A percentile compares a stretch with the other conserved stretches of the same genome.
phyloP scores from a whole-genome alignment of 805 yeast genomes.

The Kazachstania africana region DNA sequence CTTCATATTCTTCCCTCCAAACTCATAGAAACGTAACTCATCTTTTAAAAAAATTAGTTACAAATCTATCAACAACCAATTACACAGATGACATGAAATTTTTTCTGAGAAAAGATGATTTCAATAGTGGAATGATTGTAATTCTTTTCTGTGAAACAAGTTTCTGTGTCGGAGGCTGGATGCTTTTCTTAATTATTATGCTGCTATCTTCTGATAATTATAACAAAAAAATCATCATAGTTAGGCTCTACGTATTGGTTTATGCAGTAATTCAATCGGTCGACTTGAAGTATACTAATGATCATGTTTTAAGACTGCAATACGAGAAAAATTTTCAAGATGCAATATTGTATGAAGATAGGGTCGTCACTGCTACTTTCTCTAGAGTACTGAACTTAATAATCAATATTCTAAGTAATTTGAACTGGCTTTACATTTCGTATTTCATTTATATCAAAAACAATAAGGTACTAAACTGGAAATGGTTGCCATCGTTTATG shows the following conservation, averaged over 20 bases:
- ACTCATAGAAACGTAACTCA: too few relatives aligned
- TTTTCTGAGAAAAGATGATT: conserved; percentile 23
- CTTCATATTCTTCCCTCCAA: too few relatives aligned
- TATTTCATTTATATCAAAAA: conserved; percentile 19
- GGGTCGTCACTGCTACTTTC: conserved; percentile 8
- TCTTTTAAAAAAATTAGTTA: too few relatives aligned
- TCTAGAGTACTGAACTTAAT: conserved; percentile 10
- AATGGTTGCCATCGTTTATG: conserved; percentile 11
- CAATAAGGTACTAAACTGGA: not conserved
- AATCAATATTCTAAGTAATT: conserved; percentile 7
- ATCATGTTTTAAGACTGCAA: conserved; percentile 34
- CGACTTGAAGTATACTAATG: conserved; percentile 35
- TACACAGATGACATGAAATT: conserved; percentile 1
- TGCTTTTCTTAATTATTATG: conserved; percentile 46
- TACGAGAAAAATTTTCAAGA: conserved; percentile 45
- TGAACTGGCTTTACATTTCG: conserved; percentile 22
- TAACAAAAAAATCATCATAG: conserved; percentile 44
- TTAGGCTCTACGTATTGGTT: conserved; percentile 46
- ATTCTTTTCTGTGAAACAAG: conserved; percentile 43
- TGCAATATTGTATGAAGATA: conserved; percentile 26
- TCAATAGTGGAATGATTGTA: conserved; percentile 29
- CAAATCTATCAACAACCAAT: not conserved
- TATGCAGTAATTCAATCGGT: conserved; percentile 45
- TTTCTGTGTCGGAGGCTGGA: conserved; percentile 56
- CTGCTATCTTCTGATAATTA: conserved; percentile 33